Conservation (phyloP, 345 rosid species). For the Linum trigynum region DNA sequence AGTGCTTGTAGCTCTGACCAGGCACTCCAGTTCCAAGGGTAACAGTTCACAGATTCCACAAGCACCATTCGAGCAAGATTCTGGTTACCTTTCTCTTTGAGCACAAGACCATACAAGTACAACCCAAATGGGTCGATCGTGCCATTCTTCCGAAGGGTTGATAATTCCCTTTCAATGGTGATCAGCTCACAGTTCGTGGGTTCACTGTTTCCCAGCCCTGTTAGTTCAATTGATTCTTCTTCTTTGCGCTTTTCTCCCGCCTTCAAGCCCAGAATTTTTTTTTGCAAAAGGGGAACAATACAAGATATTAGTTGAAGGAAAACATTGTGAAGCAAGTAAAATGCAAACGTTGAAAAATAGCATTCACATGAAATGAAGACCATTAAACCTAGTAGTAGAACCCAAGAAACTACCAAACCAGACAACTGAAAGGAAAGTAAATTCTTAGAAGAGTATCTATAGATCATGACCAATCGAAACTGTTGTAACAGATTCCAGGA, state of each 20-base stretch:
- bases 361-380: background rate
- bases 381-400: background rate
- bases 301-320: background rate
- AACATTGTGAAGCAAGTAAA: background rate
- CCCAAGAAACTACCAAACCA: background rate
- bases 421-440: background rate
- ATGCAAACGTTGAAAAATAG: background rate
- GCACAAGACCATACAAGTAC: constrained; percentile 79
- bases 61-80: constrained; percentile 61
- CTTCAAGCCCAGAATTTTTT: constrained; percentile 19
- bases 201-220: constrained; percentile 75
- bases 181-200: constrained; percentile 65
- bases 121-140: constrained; percentile 72
- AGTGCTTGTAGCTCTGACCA: constrained; percentile 87
- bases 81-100: constrained; percentile 81
- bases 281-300: background rate
- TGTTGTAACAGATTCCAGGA: too few relatives aligned
- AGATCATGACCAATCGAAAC: too few relatives aligned
- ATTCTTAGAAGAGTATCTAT: too few relatives aligned
- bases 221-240: constrained; percentile 87
- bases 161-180: constrained; percentile 73
- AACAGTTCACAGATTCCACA: constrained; percentile 82
- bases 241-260: constrained; percentile 98
- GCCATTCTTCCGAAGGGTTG: constrained; percentile 59
- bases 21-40: constrained; percentile 99